Conservation (phyloP, 176 grass and related monocot genomes). For the Bolboschoenus planiculmis region DNA sequence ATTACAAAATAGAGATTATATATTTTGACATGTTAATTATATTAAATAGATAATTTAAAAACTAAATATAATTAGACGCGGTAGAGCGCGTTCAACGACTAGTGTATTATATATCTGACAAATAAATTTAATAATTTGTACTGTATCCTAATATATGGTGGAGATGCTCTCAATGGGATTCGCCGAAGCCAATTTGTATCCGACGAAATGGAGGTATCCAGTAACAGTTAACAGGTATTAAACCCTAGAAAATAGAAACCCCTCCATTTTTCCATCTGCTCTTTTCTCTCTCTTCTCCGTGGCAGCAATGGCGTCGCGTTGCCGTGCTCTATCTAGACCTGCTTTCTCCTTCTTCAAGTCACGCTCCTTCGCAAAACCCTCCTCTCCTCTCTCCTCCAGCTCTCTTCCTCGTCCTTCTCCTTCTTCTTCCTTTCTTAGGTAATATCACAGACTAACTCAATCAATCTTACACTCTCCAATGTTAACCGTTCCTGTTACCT, state of each 20-base stretch:
- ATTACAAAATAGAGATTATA: no score
- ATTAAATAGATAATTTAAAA: no score
- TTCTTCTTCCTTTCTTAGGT: constrained; percentile 33
- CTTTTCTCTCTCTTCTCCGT: background rate
- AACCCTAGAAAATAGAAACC: constrained; percentile 30
- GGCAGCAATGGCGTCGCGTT: constrained; percentile 62
- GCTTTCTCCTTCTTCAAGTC: constrained; percentile 43
- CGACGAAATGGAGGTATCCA: background rate
- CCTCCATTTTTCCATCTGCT: background rate
- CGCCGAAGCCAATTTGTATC: background rate
- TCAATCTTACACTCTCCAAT: background rate
- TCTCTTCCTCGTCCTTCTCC: constrained; percentile 32
- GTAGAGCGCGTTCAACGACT: no score
- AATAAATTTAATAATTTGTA: no score
- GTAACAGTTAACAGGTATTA: background rate
- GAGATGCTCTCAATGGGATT: background rate
- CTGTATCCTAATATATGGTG: no score
- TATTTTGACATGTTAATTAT: no score
- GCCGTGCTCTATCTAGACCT: constrained; percentile 50
- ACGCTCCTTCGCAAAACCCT: constrained; percentile 13
- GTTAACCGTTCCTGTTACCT: background rate
- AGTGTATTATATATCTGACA: no score
- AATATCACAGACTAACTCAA: background rate
- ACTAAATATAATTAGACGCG: no score
- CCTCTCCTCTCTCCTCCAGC: constrained; percentile 18